These are phyloP conservation scores for Mucor mucedo DNA, from an alignment of 371 early-diverging fungal genomes.

Conservation along the genomic window DNA sequence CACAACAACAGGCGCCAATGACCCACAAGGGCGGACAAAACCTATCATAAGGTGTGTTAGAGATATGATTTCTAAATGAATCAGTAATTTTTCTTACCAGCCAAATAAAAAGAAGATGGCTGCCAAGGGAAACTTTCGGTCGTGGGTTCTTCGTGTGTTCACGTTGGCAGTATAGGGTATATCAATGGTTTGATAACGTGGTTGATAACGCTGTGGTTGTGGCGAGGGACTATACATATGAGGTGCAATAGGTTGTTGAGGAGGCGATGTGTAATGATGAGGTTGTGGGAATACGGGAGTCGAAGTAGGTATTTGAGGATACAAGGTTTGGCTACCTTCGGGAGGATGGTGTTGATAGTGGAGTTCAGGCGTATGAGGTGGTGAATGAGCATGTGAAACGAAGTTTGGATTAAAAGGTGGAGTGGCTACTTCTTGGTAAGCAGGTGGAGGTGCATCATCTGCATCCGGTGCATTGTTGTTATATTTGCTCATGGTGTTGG, in stretches of 20 bases:
- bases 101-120: constrained; percentile 34
- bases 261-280: background rate
- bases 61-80: background rate
- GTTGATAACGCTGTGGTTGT: background rate
- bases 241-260: background rate
- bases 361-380: constrained; percentile 12
- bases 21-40: constrained; percentile 35
- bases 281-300: background rate
- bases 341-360: background rate
- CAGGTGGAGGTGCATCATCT: constrained; percentile 24
- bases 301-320: constrained; percentile 19
- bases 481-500: constrained; percentile 1
- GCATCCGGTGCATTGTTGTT: constrained; percentile 14
- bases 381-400: background rate
- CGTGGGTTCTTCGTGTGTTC: background rate
- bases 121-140: constrained; percentile 28
- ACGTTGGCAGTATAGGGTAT: constrained; percentile 14
- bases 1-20: constrained; percentile 37
- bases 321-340: background rate
- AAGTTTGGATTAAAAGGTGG: constrained; percentile 14
- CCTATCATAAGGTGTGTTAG: background rate
- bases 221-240: background rate
- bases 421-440: constrained; percentile 18
- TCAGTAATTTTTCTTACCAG: constrained; percentile 17
- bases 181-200: constrained; percentile 25